Evolutionary conservation across 768 basidiomycete genomes (phyloP), one percentile per base, ranked within the genome.

Genomic region (Trametes maxima): DNA sequence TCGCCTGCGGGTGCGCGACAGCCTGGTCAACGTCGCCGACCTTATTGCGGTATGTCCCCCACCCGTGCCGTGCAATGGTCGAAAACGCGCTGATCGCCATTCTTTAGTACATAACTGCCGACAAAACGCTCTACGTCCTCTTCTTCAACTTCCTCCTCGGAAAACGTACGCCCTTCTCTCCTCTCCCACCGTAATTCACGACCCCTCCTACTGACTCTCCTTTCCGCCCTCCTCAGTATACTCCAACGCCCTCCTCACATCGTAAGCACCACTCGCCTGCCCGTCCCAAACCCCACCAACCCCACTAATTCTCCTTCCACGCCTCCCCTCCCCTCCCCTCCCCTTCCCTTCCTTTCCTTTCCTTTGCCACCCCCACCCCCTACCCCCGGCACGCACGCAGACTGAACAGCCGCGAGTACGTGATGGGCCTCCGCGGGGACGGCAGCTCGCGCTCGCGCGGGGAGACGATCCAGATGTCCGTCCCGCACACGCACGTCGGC

Each of bases 341-440:
- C 8, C 28, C 4, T 33, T 33, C 28, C 28, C n/a, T n/a, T n/a
- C n/a, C n/a, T n/a, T n/a, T 33, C 28, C 28, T 33, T 8, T 8
- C 28, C 28, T 8, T 8, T 8, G 4, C 28, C 3, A 3, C 8
- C 28, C 8, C 28, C 4, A 3, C 8, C 28, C 28, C 4, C 28
- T 33, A 8, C 8, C 28, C 28, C 28, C 28, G 28, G 8, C 28
- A 33, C n/a, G 5, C 45, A 7, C 46, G 5, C 46, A 57, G 55
- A 16, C 55, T 57, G 10, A 57, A 57, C 46, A 48, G 55, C 37
- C 55, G 55, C 16, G 55, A 48, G 28, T 57, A 48, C 45, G 36
- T 57, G 7, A 22, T 57, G 2, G 53, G 53, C 10, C 11, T 45
- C 3, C 11, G 17, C 25, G n/a, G 16, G 16, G 42, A 44, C 11